A percentile compares a stretch with the other conserved stretches of the same genome.
Conservation (phyloP, 345 rosid species). For the Hypericum perforatum region DNA sequence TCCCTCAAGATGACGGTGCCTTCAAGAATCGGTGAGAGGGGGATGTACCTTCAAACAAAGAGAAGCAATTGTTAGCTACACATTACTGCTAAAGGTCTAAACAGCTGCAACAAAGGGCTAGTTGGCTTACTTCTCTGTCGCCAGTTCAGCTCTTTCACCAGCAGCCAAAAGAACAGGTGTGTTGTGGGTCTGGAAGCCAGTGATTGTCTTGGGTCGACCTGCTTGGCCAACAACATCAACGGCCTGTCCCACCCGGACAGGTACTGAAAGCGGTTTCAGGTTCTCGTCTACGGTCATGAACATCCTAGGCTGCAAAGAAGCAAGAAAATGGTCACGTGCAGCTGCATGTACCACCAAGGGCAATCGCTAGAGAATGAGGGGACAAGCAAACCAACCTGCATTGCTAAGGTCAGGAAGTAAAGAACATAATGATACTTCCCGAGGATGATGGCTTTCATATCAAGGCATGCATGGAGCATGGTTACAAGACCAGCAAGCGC, state of each 20-base stretch:
- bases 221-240: constrained; percentile 98
- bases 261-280: constrained; percentile 71
- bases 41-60: constrained; percentile 52
- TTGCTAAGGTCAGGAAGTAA: constrained; percentile 83
- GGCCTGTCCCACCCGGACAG: constrained; percentile 91
- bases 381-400: constrained; percentile 53
- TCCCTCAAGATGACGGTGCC: constrained; percentile 80
- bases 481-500: constrained; percentile 88
- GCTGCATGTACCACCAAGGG: not conserved
- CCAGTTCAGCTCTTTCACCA: constrained; percentile 90
- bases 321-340: not conserved
- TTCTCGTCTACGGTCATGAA: constrained; percentile 74
- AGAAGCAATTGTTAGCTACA: not conserved
- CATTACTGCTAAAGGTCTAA: not conserved
- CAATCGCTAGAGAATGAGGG: not conserved
- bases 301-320: constrained; percentile 76
- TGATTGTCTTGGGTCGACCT: constrained; percentile 90
- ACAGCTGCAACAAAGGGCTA: not conserved
- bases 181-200: constrained; percentile 94
- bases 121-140: constrained; percentile 75
- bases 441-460: constrained; percentile 67
- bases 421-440: constrained; percentile 88
- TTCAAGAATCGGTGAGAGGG: constrained; percentile 82
- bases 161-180: constrained; percentile 93
- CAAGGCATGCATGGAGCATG: constrained; percentile 80